phyloP scores from a whole-genome alignment of 1,284 basidiomycete species.

The Taiwanofungus camphoratus region DNA sequence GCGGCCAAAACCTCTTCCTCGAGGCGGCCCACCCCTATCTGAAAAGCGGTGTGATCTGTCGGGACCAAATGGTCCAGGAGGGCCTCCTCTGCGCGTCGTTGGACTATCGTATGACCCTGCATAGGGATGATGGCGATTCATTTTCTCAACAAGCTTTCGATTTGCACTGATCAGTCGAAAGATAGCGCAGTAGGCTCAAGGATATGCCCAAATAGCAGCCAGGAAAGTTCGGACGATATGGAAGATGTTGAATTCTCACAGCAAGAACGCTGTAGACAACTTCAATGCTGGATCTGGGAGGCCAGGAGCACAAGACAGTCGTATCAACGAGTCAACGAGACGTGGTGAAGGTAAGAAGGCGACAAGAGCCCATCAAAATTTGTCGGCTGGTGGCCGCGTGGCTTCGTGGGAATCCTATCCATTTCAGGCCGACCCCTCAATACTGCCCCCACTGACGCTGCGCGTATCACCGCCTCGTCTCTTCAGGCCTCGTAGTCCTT shows the following conservation, averaged over 20 bases:
- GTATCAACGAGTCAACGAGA: conserved; percentile 1
- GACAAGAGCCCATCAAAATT: conserved; percentile 12
- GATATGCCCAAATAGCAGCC: conserved; percentile 7
- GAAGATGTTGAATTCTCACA: background rate
- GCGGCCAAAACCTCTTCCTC: conserved; percentile 20
- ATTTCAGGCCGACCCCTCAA: conserved; percentile 7
- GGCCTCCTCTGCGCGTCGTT: conserved; percentile 51
- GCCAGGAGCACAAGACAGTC: conserved; percentile 1
- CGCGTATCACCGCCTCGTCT: conserved; percentile 18
- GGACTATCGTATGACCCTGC: conserved; percentile 59
- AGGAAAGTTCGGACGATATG: conserved; percentile 2
- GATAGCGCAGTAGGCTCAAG: conserved; percentile 15
- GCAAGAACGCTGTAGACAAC: background rate
- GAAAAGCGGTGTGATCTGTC: conserved; percentile 65
- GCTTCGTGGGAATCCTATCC: conserved; percentile 6
- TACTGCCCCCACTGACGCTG: conserved; percentile 17
- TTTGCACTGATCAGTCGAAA: conserved; percentile 13
- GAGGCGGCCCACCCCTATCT: conserved; percentile 46
- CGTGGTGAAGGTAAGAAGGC: conserved; percentile 12
- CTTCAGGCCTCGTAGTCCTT: conserved; percentile 14
- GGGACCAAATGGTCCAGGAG: conserved; percentile 57
- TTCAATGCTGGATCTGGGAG: conserved; percentile 4
- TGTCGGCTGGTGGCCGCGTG: conserved; percentile 1
- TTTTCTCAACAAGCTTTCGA: conserved; percentile 28
- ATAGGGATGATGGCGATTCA: conserved; percentile 89